Conservation (phyloP, 2,329 filamentous ascomycete genomes). For the Periglandula ipomoeae region DNA sequence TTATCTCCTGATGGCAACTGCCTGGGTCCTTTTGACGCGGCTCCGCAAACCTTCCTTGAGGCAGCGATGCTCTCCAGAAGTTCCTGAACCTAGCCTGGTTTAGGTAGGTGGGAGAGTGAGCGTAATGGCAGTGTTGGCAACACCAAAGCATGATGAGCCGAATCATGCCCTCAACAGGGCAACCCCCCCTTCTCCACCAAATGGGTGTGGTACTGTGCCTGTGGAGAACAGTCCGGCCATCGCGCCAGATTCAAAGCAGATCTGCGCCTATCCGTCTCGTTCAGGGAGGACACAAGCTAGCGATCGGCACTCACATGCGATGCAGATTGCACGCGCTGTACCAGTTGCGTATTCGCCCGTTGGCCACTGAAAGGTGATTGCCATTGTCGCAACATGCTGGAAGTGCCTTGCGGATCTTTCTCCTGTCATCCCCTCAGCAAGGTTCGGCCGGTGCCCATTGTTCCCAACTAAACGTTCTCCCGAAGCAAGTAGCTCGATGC, state of each 20-base stretch:
- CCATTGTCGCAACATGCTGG: too few relatives aligned
- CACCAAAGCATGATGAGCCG: too few relatives aligned
- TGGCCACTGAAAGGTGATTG: too few relatives aligned
- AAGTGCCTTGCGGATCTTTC: too few relatives aligned
- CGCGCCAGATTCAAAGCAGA: conserved; percentile 1
- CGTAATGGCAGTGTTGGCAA: background rate
- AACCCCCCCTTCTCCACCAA: too few relatives aligned
- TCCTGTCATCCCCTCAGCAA: background rate
- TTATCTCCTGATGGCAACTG: too few relatives aligned
- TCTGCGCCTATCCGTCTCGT: conserved; percentile 6
- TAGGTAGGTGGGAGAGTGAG: conserved; percentile 10
- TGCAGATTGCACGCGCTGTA: background rate
- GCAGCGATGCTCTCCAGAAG: conserved; percentile 4
- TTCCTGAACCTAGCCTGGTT: conserved; percentile 7
- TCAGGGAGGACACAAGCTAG: conserved; percentile 9
- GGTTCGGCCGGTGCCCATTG: too few relatives aligned
- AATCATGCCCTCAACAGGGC: too few relatives aligned
- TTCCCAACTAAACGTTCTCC: too few relatives aligned
- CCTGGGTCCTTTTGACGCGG: background rate
- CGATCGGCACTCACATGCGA: conserved; percentile 11
- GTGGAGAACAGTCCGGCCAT: background rate
- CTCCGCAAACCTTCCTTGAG: background rate
- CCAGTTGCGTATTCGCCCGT: background rate
- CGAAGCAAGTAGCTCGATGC: too few relatives aligned
- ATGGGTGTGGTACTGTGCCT: background rate